A percentile compares a stretch with the other conserved stretches of the same genome.
phyloP scores from a whole-genome alignment of 163 green algal genomes.

The Chlamydomonas reinhardtii region DNA sequence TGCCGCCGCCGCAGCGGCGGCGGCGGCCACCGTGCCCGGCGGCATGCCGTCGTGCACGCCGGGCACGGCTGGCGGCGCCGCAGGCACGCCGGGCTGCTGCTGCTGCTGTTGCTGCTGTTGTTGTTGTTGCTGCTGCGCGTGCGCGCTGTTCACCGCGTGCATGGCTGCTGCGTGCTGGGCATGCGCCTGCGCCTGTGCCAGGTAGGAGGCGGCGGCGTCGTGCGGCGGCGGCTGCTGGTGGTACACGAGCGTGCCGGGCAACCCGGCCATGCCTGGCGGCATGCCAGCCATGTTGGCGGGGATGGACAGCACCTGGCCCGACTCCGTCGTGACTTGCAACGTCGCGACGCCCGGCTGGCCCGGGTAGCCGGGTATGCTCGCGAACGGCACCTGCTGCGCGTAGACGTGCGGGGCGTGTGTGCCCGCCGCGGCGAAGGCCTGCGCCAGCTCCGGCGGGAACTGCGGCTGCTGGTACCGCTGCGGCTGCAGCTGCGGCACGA shows the following conservation, averaged over 20 bases:
- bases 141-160: not conserved
- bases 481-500: constrained; percentile 5
- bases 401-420: not conserved
- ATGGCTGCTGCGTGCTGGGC: not conserved
- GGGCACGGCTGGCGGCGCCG: not conserved
- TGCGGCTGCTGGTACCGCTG: constrained; percentile 15
- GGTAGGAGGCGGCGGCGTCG: not conserved
- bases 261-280: not conserved
- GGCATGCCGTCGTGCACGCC: too few species aligned
- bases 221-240: not conserved
- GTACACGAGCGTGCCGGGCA: not conserved
- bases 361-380: constrained; percentile 10
- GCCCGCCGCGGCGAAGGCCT: not conserved
- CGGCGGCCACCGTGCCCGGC: too few species aligned
- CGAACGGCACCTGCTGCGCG: constrained; percentile 23
- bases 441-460: constrained; percentile 10
- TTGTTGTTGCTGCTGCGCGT: not conserved
- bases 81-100: not conserved
- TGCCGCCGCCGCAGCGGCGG: too few species aligned
- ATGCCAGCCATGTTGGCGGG: not conserved
- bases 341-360: not conserved
- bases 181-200: constrained; percentile 31
- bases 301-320: constrained; percentile 15
- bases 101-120: not conserved
- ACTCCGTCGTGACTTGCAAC: not conserved